Percentiles rank a stretch among this genome's conserved stretches.
phyloP scores from a whole-genome alignment of 1,284 basidiomycete genomes.

The Moesziomyces parantarcticus region DNA sequence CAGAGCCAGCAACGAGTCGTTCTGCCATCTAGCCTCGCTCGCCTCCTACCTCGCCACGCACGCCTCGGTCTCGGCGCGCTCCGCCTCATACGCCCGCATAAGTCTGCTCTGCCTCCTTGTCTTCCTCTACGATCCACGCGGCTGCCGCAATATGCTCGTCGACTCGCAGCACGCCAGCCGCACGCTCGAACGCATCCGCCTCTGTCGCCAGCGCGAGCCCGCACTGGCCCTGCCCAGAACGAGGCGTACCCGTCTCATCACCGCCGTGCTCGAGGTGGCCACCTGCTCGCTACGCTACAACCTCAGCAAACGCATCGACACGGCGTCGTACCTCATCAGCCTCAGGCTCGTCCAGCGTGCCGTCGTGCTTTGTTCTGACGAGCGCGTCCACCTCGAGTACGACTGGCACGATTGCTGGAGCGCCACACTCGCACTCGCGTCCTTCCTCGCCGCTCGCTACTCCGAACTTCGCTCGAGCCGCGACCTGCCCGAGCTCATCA shows the following conservation, averaged over 20 bases:
- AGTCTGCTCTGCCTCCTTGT: conserved; percentile 49
- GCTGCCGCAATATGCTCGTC: conserved; percentile 37
- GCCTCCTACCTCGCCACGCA: conserved; percentile 57
- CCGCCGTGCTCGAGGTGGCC: conserved; percentile 49
- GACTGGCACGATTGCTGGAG: conserved; percentile 60
- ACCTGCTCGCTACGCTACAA: conserved; percentile 59
- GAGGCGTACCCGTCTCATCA: conserved; percentile 51
- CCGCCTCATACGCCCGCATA: conserved; percentile 46
- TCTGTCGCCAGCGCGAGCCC: conserved; percentile 60
- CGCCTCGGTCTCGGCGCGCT: conserved; percentile 46
- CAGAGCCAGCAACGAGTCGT: conserved; percentile 29
- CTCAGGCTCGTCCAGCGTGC: conserved; percentile 52
- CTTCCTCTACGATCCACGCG: conserved; percentile 47
- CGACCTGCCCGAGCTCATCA: conserved; percentile 42
- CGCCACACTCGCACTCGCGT: conserved; percentile 43
- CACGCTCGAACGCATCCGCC: conserved; percentile 25
- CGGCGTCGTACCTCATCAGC: conserved; percentile 43
- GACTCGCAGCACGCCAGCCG: conserved; percentile 12
- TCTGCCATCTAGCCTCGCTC: conserved; percentile 46
- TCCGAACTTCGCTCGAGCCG: conserved; percentile 36
- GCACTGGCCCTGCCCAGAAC: conserved; percentile 32
- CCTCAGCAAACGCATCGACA: conserved; percentile 58
- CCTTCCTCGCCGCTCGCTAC: conserved; percentile 47
- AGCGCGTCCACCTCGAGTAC: conserved; percentile 53
- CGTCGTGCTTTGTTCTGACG: conserved; percentile 45